Conservation (phyloP, 192 early-diverging fungal genomes). For the Backusella psychrophila region DNA sequence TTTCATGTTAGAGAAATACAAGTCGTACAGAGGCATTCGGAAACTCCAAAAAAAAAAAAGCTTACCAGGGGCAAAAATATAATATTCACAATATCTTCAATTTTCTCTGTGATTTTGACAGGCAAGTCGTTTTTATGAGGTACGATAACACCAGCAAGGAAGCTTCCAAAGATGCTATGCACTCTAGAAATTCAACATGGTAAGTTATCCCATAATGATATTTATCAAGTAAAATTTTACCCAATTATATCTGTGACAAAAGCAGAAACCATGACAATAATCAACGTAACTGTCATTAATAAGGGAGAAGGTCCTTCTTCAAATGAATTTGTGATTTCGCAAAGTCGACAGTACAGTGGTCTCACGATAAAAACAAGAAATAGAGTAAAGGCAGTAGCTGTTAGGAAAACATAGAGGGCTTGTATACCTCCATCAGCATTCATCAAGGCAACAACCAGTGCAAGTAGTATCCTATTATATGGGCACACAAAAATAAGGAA, state of each 20-base stretch:
- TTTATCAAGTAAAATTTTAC: too few relatives aligned
- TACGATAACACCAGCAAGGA: conserved; percentile 82
- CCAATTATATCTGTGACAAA: conserved; percentile 83
- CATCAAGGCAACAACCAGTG: conserved; percentile 81
- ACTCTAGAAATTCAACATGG: conserved; percentile 40
- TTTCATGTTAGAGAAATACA: neutral
- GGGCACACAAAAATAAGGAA: neutral
- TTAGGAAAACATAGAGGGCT: conserved; percentile 82
- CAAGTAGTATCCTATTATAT: conserved; percentile 47
- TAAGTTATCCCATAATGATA: too few relatives aligned
- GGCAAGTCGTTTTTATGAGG: conserved; percentile 90
- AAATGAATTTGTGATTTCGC: conserved; percentile 45
- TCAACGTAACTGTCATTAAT: conserved; percentile 71
- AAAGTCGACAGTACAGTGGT: conserved; percentile 59
- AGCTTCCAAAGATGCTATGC: conserved; percentile 93
- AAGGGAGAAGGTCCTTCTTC: conserved; percentile 53
- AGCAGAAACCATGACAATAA: conserved; percentile 65
- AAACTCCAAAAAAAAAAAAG: neutral
- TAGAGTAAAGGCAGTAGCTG: conserved; percentile 65
- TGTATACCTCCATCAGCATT: conserved; percentile 67
- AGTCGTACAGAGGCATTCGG: neutral
- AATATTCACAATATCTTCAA: conserved; percentile 86
- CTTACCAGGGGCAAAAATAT: conserved; percentile 82
- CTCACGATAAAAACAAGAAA: conserved; percentile 66
- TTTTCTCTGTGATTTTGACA: conserved; percentile 83